These are phyloP conservation scores for Cruciata laevipes DNA, from an alignment of 257 asterid genomes.

Conservation along the genomic window DNA sequence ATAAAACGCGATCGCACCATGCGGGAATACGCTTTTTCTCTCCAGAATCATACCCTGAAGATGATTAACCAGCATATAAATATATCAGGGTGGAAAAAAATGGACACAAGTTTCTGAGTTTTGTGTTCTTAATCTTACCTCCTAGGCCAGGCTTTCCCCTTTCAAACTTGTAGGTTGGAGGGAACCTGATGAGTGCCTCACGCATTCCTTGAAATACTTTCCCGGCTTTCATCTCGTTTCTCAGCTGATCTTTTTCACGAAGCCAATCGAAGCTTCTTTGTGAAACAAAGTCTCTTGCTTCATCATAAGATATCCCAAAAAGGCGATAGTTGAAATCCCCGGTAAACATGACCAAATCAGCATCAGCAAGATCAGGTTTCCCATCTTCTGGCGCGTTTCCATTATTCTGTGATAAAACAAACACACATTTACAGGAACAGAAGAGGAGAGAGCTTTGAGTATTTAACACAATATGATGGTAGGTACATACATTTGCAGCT, in stretches of 20 bases:
- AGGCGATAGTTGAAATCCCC: constrained; percentile 96
- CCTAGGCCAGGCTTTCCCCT: constrained; percentile 88
- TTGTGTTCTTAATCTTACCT: constrained; percentile 41
- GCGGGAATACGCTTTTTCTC: constrained; percentile 98
- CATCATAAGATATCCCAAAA: constrained; percentile 91
- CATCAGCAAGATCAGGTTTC: constrained; percentile 87
- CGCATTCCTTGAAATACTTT: constrained; percentile 97
- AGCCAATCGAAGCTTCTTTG: constrained; percentile 99
- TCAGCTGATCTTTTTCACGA: constrained; percentile 83
- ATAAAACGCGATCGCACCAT: constrained; percentile 89
- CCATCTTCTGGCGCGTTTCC: constrained; percentile 50
- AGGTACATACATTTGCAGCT: constrained; percentile 47
- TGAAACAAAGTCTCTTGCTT: constrained; percentile 96
- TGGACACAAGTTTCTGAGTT: background rate
- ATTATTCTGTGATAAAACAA: constrained; percentile 31
- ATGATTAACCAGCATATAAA: background rate
- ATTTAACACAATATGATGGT: background rate
- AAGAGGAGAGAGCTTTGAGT: background rate
- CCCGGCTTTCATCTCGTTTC: constrained; percentile 91
- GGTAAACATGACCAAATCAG: constrained; percentile 71
- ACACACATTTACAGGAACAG: constrained; percentile 2
- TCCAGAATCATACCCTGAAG: constrained; percentile 89
- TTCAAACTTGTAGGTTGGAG: constrained; percentile 96
- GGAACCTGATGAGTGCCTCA: constrained; percentile 82
- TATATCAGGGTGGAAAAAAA: background rate